These are phyloP conservation scores for Neoscytalidium dimidiatum DNA, from an alignment of 2,329 filamentous ascomycete species.

Conservation along the genomic window DNA sequence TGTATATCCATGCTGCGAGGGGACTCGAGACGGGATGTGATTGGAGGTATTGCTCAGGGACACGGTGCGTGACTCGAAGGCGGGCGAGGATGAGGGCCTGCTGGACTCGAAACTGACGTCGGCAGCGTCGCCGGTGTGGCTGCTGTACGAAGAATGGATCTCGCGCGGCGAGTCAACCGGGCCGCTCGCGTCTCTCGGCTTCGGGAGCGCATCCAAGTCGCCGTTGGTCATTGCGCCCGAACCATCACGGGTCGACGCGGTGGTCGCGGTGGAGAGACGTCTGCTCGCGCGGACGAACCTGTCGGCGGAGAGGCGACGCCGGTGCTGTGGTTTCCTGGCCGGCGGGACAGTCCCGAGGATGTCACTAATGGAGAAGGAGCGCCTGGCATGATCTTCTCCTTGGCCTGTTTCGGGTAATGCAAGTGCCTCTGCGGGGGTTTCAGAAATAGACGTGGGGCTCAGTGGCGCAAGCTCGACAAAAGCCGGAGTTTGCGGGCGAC, in stretches of 20 bases:
- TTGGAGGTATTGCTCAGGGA: slow-evolving; percentile 17
- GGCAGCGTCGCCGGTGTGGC: slow-evolving; percentile 17
- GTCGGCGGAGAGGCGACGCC: slow-evolving; percentile 22
- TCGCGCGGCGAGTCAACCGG: slow-evolving; percentile 30
- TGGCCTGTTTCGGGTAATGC: slow-evolving; percentile 23
- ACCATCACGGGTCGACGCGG: neutral
- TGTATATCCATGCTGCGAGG: slow-evolving; percentile 11
- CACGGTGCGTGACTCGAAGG: slow-evolving; percentile 17
- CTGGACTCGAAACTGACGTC: slow-evolving; percentile 20
- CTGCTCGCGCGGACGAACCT: slow-evolving; percentile 34
- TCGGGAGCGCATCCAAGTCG: slow-evolving; percentile 34
- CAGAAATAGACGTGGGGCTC: slow-evolving; percentile 15
- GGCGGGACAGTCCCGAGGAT: slow-evolving; percentile 1
- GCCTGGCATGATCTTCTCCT: slow-evolving; percentile 38
- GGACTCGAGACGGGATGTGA: slow-evolving; percentile 7
- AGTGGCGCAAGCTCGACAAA: slow-evolving; percentile 29
- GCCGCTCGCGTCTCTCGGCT: slow-evolving; percentile 41
- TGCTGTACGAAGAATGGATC: slow-evolving; percentile 30
- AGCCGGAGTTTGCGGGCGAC: slow-evolving; percentile 41
- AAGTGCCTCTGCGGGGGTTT: slow-evolving; percentile 20
- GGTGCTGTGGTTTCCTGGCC: slow-evolving; percentile 4
- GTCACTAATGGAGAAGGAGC: slow-evolving; percentile 49
- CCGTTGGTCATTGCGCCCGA: slow-evolving; percentile 35
- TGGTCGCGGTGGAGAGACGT: slow-evolving; percentile 34
- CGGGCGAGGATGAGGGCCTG: slow-evolving; percentile 13